Base-by-base conservation (phyloP, 2,329 filamentous ascomycete species). In the Microsporum ferrugineum region DNA sequence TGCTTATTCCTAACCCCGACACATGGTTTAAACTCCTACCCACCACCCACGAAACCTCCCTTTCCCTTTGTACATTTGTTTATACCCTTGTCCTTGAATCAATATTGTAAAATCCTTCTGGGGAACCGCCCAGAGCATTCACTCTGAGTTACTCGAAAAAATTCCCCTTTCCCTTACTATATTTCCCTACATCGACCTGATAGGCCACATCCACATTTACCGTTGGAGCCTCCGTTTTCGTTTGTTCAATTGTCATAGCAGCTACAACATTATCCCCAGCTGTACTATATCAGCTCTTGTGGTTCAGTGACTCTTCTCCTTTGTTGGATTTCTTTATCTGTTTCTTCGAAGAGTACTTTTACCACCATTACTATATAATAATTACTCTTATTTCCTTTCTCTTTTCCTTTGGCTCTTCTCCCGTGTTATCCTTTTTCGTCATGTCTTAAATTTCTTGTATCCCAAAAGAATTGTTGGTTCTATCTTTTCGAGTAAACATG, bases 241-340 rank as follows among this genome's bases (percentile, higher is more conserved):
- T 62, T 27, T 53, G 60, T 61, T 43, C 58, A 62, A 62, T 63
- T 66, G 64, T 63, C 65, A 67, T 68, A 68, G 49, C 31, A 53
- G 49, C 27, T 34, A 53, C 49, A 34, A 34, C 49, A 53, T 53
- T 34, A 33, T 53, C 39, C 49, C 27, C 49, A n/a, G 49, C 31
- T 53, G 49, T 53, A 53, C 49, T 33, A 53, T 34, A 23, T 29
- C 49, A 53, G 49, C 49, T 53, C 49, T 31, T 33, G 29, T 53
- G 49, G 49, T 27, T 53, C 31, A 29, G 49, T 34, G 49, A 34
- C 27, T 33, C 49, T n/a, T 53, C 64, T 65, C 66, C 67, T 60
- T 63, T 63, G 63, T 64, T 63, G 61, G 60, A 63, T 63, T 62
- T 62, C 63, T 59, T 60, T 23, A 23, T 57, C 60, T 57, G 57